These are phyloP conservation scores for Avena eriantha DNA, from an alignment of 176 grass and related monocot genomes.

Conservation along the genomic window DNA sequence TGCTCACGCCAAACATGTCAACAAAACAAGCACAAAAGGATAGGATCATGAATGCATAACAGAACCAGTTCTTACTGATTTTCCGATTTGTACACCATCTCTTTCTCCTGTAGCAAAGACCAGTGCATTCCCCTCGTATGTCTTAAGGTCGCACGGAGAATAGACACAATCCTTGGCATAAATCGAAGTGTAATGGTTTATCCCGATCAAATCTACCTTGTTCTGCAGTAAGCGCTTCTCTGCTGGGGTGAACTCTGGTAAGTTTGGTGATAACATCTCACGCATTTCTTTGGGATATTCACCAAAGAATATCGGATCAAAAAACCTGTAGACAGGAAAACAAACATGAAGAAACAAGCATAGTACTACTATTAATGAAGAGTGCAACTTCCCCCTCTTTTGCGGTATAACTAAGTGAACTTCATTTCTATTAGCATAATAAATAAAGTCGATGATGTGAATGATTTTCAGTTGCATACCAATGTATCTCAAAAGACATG, in stretches of 20 bases:
- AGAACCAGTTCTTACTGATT: constrained; percentile 42
- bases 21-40: not conserved
- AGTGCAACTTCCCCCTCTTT: too few relatives aligned
- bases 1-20: not conserved
- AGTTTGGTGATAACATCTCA: constrained; percentile 34
- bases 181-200: constrained; percentile 62
- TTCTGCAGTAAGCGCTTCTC: constrained; percentile 48
- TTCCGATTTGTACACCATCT: constrained; percentile 51
- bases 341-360: not conserved
- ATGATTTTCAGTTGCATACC: not conserved
- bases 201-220: constrained; percentile 61
- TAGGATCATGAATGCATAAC: not conserved
- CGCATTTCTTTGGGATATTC: constrained; percentile 62
- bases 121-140: constrained; percentile 47
- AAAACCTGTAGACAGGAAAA: constrained; percentile 47
- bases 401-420: not conserved
- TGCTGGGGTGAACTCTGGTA: constrained; percentile 55
- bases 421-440: too few relatives aligned
- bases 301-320: constrained; percentile 62
- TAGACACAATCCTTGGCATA: constrained; percentile 60
- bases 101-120: constrained; percentile 31
- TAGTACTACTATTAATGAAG: not conserved
- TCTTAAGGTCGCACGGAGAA: constrained; percentile 41
- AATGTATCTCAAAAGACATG: constrained; percentile 31
- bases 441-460: too few relatives aligned